Conservation (phyloP, 2,329 filamentous ascomycete genomes). For the Lasiodiplodia theobromae region DNA sequence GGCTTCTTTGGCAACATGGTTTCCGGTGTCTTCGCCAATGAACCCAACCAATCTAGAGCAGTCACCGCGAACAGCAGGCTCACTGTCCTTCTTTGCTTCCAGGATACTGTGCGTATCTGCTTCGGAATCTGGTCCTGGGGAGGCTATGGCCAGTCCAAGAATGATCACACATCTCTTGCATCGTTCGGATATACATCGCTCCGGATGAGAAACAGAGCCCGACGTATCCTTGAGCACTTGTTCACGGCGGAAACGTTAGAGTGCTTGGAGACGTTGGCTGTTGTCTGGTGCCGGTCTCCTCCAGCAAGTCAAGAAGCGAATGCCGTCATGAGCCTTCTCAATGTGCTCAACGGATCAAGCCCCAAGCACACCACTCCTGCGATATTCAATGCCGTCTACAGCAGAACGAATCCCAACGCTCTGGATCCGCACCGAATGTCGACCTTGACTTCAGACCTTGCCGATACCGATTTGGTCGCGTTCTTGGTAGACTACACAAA, state of each 20-base stretch:
- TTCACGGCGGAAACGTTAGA: slow-evolving; percentile 92
- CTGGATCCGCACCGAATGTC: slow-evolving; percentile 83
- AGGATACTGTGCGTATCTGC: slow-evolving; percentile 91
- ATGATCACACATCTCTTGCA: slow-evolving; percentile 73
- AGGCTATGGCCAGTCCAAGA: slow-evolving; percentile 63
- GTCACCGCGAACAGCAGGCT: slow-evolving; percentile 91
- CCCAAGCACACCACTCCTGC: slow-evolving; percentile 92
- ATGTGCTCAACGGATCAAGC: slow-evolving; percentile 88
- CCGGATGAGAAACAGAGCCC: slow-evolving; percentile 86
- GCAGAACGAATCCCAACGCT: slow-evolving; percentile 83
- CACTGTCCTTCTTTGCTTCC: slow-evolving; percentile 94
- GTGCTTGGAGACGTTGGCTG: slow-evolving; percentile 88
- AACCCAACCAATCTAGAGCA: slow-evolving; percentile 77
- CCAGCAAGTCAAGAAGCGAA: slow-evolving; percentile 60
- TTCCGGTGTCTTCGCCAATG: slow-evolving; percentile 84
- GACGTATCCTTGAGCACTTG: slow-evolving; percentile 88
- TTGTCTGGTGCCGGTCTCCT: slow-evolving; percentile 73
- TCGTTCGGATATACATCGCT: slow-evolving; percentile 92
- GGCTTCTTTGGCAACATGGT: slow-evolving; percentile 96
- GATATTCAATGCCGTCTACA: slow-evolving; percentile 95
- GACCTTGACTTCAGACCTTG: slow-evolving; percentile 83
- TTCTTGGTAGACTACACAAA: slow-evolving; percentile 91
- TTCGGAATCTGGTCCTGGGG: slow-evolving; percentile 96
- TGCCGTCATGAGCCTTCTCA: slow-evolving; percentile 83
- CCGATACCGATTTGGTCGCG: slow-evolving; percentile 81